These are phyloP conservation scores for Mrakia gelida DNA, from an alignment of 768 basidiomycete species.

Conservation along the genomic window DNA sequence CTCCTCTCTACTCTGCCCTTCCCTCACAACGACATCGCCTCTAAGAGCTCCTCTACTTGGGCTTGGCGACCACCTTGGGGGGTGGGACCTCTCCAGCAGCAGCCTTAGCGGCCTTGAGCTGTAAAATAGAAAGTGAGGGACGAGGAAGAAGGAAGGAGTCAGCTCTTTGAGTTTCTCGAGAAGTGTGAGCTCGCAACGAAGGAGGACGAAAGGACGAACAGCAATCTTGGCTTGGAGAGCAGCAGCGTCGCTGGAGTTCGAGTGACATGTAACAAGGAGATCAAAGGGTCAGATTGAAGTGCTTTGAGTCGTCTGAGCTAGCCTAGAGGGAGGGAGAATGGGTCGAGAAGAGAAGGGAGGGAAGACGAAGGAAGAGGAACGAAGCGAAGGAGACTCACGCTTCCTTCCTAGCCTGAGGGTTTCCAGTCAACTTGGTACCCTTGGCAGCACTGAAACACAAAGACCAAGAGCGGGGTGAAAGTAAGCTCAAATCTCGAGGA, in stretches of 20 bases:
- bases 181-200: neutral
- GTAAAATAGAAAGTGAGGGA: neutral
- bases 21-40: neutral
- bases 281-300: neutral
- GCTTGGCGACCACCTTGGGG: neutral
- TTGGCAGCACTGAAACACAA: neutral
- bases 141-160: neutral
- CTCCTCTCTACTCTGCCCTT: too few relatives aligned
- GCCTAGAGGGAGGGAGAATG: too few relatives aligned
- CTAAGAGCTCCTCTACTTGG: neutral
- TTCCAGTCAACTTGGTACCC: slow-evolving; percentile 3
- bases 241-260: neutral
- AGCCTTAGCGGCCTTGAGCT: neutral
- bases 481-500: neutral
- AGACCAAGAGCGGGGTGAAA: neutral
- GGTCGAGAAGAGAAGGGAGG: neutral
- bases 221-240: neutral
- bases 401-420: slow-evolving; percentile 16
- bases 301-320: too few relatives aligned
- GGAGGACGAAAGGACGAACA: neutral
- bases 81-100: neutral
- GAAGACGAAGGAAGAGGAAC: neutral
- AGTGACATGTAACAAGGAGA: neutral
- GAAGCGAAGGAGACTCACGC: slow-evolving; percentile 6
- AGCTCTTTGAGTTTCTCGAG: neutral